Conservation (phyloP, 2,329 filamentous ascomycete genomes). For the Leptodontidium sp. region DNA sequence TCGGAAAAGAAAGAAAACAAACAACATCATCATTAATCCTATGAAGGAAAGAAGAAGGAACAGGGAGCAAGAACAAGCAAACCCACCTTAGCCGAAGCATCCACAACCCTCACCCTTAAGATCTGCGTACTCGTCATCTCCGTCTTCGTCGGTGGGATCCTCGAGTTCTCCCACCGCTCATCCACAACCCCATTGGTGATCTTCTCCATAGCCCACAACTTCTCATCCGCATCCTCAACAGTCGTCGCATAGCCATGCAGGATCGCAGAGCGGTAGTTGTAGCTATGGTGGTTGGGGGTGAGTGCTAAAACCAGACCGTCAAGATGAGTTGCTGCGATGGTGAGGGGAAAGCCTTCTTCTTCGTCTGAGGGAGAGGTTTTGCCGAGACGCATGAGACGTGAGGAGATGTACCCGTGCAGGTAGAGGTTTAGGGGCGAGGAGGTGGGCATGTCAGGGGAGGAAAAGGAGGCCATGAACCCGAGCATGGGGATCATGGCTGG, state of each 20-base stretch:
- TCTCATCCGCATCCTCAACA: conserved; percentile 74
- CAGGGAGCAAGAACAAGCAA: not conserved
- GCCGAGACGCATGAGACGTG: conserved; percentile 76
- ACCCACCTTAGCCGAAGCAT: conserved; percentile 76
- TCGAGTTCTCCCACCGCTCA: conserved; percentile 72
- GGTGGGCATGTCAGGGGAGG: conserved; percentile 63
- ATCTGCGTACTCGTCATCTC: conserved; percentile 82
- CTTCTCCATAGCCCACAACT: conserved; percentile 78
- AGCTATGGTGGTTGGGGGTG: conserved; percentile 82
- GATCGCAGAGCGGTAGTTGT: conserved; percentile 80
- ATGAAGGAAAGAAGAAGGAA: not conserved
- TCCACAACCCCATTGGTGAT: conserved; percentile 80
- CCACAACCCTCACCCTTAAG: conserved; percentile 71
- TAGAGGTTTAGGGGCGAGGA: conserved; percentile 78
- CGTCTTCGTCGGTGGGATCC: conserved; percentile 73
- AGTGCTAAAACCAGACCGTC: conserved; percentile 83
- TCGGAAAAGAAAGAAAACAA: not conserved
- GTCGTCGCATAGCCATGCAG: conserved; percentile 77
- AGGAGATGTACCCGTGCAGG: conserved; percentile 84
- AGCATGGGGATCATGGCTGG: conserved; percentile 76
- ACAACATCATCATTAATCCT: not conserved
- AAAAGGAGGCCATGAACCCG: conserved; percentile 79
- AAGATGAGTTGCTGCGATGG: conserved; percentile 75
- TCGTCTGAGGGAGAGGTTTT: conserved; percentile 27
- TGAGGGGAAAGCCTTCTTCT: conserved; percentile 70